Evolutionary conservation across 1,284 basidiomycete species (phyloP), one percentile per base, ranked within the genome.

Genomic region (Marasmius sp.): DNA sequence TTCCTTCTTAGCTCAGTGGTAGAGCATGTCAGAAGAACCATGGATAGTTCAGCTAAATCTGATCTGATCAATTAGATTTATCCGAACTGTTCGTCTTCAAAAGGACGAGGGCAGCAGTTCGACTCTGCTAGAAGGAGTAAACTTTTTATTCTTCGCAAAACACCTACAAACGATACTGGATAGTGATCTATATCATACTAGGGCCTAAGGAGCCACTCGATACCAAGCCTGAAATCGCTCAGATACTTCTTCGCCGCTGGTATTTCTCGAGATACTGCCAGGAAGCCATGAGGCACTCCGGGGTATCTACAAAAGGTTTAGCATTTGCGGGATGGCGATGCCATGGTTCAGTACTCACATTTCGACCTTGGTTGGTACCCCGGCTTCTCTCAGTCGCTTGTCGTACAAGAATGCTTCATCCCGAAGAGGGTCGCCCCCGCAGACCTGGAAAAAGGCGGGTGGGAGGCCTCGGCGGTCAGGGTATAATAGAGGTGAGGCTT

Each of bases 381-480:
- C 60, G 14, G 41, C 22, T 6, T 58, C 60, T 12, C 22, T 56
- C 16, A 65, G 34, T 6, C 59, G 22, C n/a, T 56, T 57, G n/a
- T 61, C 56, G 53, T 65, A 65, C 6, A 65, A 55, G 1, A 65
- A 57, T 3, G 48, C 64, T 45, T 65, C 64, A 38, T 65, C 62
- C 36, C 62, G 37, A 5, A 65, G 38, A 12, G 64, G 64, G 34
- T 65, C 64, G 20, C 57, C 14, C 10, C 64, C 64, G 11, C 38
- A 22, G 22, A 65, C 53, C 39, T 63, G 62, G 20, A 65, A 47
- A 12, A 61, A 63, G 12, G 57, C 50, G n/a, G 64, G 61, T 12
- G 64, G 53, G 3, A 65, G 57, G 16, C 27, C 27, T 9, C 41
- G 41, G 50, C 64, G 62, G 3, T 49, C 11, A 14, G 50, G n/a